Base-by-base conservation (phyloP, 106 monocot species). In the Apostasia shenzhenica region DNA sequence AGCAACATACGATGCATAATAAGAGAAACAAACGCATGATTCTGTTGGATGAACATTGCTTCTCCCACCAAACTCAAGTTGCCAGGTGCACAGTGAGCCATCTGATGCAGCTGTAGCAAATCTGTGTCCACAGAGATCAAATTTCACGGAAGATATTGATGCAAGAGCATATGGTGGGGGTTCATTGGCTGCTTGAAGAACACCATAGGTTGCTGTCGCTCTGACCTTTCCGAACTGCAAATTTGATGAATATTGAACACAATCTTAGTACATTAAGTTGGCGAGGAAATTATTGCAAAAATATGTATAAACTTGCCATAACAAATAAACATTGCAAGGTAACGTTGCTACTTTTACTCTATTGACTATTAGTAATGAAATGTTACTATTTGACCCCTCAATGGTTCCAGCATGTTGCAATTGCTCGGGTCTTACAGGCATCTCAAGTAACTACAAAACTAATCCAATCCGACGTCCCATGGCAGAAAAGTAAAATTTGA, bases 21-120 rank as follows among this genome's bases (percentile, higher is more conserved):
- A 90, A 66, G 73, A 81, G 72, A 99, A 99, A 77, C 84, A 93
- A 26, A 78, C 62, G 11, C 85, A 87, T 75, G 93, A 99, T 45
- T 93, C 93, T 40, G 77, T 80, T 48, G 99, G 90, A 45, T 78
- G 77, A 40, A 90, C 87, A 84, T 90, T 88, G 81, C 79, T 84
- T 69, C 81, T 87, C 54, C 99, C 99, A 61, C 83, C 99, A 76
- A 93, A 90, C 69, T 93, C 99, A 42, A 99, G 67, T 78, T 93
- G 93, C 99, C 99, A 99, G 66, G 93, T 93, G 61, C 84, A 87
- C 49, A 99, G 78, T 67, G 90, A 87, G 43, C 93, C 93, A 83
- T 99, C 99, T 50, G 84, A 77, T 62, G 92, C 85, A 77, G 87
- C 87, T 77, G 79, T 88, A 66, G 93, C 93, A 78, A 93, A 99